Percentiles rank a stretch among this genome's conserved stretches.
Evolutionary conservation across 1,139 yeast species (phyloP).

Genomic region (Diutina rugosa): DNA sequence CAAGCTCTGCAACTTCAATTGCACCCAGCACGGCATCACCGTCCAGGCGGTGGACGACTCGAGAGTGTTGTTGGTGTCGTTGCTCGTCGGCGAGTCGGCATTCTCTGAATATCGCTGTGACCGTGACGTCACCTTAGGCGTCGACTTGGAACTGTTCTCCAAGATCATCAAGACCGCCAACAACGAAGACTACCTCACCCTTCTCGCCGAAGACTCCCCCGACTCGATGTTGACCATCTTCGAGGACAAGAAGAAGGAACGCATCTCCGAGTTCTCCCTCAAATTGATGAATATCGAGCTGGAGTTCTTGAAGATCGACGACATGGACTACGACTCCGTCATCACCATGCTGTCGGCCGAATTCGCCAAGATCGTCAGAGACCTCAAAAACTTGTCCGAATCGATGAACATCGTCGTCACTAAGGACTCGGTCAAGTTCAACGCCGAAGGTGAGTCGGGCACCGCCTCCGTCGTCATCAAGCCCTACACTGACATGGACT

Average conservation of each 20-base stretch:
- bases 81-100: constrained; percentile 82
- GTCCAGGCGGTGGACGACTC: constrained; percentile 98
- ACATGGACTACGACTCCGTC: constrained; percentile 80
- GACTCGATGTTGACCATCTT: constrained; percentile 71
- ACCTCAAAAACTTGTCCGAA: constrained; percentile 75
- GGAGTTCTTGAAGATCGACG: constrained; percentile 88
- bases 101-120: constrained; percentile 93
- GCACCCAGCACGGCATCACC: constrained; percentile 87
- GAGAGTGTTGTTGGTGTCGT: constrained; percentile 82
- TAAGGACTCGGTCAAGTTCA: constrained; percentile 84
- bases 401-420: constrained; percentile 78
- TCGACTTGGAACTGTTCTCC: constrained; percentile 74
- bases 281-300: constrained; percentile 95
- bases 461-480: constrained; percentile 78
- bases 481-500: constrained; percentile 71
- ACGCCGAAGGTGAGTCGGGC: constrained; percentile 88
- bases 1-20: constrained; percentile 89
- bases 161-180: constrained; percentile 88
- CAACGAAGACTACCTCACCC: constrained; percentile 76
- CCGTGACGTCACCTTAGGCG: constrained; percentile 83
- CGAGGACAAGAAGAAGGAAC: constrained; percentile 83
- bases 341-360: constrained; percentile 81
- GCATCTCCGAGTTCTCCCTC: constrained; percentile 84
- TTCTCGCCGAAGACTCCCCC: constrained; percentile 87
- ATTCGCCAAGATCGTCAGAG: constrained; percentile 83